These are phyloP conservation scores for Solanum chilense DNA, from an alignment of 257 asterid genomes.

Conservation along the genomic window DNA sequence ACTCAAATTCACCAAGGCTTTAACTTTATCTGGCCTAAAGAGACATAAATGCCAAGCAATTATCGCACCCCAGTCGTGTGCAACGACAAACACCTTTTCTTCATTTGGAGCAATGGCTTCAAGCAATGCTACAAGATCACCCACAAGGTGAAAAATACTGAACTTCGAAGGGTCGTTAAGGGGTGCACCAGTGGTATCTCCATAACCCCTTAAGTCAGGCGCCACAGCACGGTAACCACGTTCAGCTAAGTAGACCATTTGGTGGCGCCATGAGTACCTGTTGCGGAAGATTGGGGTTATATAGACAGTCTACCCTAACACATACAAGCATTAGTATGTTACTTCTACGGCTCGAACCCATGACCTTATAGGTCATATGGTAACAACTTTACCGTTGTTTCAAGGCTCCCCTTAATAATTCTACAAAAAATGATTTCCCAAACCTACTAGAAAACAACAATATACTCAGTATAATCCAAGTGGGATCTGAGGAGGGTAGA, in stretches of 20 bases:
- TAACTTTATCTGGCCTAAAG: constrained; percentile 56
- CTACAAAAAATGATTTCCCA: not conserved
- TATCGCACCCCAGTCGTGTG: constrained; percentile 73
- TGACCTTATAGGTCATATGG: not conserved
- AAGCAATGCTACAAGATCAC: constrained; percentile 50
- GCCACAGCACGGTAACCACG: constrained; percentile 64
- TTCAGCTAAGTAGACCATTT: constrained; percentile 51
- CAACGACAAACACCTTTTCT: constrained; percentile 62
- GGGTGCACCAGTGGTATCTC: constrained; percentile 72
- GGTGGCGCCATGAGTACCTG: constrained; percentile 75
- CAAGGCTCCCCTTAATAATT: not conserved
- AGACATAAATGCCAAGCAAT: constrained; percentile 59
- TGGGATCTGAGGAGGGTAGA: no score
- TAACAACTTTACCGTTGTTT: not conserved
- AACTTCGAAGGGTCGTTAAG: constrained; percentile 45
- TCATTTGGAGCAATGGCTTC: constrained; percentile 36
- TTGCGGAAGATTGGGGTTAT: not conserved
- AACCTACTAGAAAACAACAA: no score
- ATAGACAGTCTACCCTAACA: not conserved
- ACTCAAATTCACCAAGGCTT: constrained; percentile 47
- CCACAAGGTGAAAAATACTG: constrained; percentile 37
- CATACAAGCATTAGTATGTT: not conserved
- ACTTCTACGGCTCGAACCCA: not conserved
- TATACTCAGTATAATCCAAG: no score
- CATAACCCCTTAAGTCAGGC: constrained; percentile 71